Conservation (phyloP, 768 basidiomycete genomes). For the Naganishia friedmannii region DNA sequence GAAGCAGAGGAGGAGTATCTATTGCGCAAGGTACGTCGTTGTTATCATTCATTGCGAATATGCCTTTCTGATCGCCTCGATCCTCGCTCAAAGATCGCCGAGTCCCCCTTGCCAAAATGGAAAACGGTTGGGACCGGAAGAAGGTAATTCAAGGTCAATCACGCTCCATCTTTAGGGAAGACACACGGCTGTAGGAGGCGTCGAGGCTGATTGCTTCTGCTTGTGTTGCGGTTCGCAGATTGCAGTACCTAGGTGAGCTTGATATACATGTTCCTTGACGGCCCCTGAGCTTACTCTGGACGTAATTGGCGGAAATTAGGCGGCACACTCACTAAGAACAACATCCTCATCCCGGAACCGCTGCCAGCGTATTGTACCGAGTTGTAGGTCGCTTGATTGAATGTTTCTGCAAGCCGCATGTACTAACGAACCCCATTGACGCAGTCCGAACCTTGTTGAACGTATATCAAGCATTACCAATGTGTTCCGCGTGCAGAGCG, state of each 20-base stretch:
- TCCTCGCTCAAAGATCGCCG: constrained; percentile 60
- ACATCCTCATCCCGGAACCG: constrained; percentile 64
- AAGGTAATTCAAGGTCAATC: constrained; percentile 52
- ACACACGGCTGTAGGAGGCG: not conserved
- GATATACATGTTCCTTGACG: not conserved
- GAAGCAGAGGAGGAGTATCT: constrained; percentile 72
- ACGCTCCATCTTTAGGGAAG: not conserved
- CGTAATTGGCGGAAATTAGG: constrained; percentile 58
- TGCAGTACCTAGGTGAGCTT: constrained; percentile 52
- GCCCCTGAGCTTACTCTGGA: not conserved
- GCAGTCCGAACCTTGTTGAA: constrained; percentile 73
- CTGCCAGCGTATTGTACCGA: constrained; percentile 68
- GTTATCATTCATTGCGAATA: not conserved
- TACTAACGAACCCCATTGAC: constrained; percentile 18
- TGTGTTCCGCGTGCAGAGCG: constrained; percentile 59
- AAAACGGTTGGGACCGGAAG: constrained; percentile 70
- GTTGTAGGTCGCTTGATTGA: constrained; percentile 58
- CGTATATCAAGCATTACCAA: constrained; percentile 64
- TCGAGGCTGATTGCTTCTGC: not conserved
- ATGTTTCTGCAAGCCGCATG: not conserved
- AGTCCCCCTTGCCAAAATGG: constrained; percentile 76
- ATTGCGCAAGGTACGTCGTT: constrained; percentile 64
- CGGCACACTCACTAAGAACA: constrained; percentile 64
- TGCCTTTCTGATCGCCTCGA: not conserved
- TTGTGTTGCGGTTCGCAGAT: constrained; percentile 30